Base-by-base conservation (phyloP, 2,329 filamentous ascomycete species). In the Aspergillus sclerotialis region DNA sequence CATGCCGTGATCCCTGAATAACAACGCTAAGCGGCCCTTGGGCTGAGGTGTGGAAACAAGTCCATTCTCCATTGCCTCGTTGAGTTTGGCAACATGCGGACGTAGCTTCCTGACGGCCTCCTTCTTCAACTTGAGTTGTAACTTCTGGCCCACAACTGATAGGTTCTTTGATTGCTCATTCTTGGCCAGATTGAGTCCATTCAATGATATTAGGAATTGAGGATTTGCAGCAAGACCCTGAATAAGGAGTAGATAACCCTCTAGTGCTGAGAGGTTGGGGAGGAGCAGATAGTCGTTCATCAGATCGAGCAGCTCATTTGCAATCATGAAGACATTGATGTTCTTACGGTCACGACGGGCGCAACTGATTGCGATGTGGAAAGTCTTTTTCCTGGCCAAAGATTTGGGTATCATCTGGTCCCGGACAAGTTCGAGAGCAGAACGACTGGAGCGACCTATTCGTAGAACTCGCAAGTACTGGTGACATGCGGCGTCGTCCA, bases 291-390 rank as follows among this genome's bases (percentile, higher is more conserved):
- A 26, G 19, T 46, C 34, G 17, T 46, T 36, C 81, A 89, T 88
- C 32, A 75, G 55, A 33, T 78, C 68, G 18, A 94, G 63, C 16
- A 94, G 68, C 32, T 68, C 60, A 32, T 69, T 76, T 4, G 84
- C 82, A 44, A 82, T 72, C 3, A 67, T 61, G 44, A 94, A 73
- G 14, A 76, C 75, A 33, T 80, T 74, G n/a, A 58, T 68, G 56
- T 93, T 94, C 36, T 80, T 78, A 52, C 79, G 82, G 65, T 95
- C 87, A 37, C 81, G 75, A 15, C 77, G 65, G 58, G 88, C 94
- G 4, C 78, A 72, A 43, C 73, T 72, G 67, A 95, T 78, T 35
- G 82, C 86, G 30, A 86, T 73, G 34, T 76, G 75, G 63, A 88
- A 85, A 7, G 77, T 78, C 38, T 72, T 73, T 21, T 53, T 48